Evolutionary conservation across 106 monocot species (phyloP).

Genomic region (Cymbidium sinense): DNA sequence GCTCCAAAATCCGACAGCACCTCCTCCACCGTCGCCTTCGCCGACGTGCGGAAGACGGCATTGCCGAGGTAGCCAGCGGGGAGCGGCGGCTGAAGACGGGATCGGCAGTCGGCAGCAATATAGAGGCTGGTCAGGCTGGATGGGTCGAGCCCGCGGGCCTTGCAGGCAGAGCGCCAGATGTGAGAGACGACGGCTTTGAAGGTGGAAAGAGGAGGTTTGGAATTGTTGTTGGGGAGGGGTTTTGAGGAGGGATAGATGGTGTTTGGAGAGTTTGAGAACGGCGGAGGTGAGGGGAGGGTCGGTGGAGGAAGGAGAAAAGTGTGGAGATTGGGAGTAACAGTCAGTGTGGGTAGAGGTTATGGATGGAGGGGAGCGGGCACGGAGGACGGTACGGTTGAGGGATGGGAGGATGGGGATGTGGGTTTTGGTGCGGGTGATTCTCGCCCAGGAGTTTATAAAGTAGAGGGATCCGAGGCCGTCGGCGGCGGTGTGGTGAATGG

Average conservation of each 20-base stretch:
- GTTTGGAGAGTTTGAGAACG: constrained; percentile 33
- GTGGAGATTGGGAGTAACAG: constrained; percentile 12
- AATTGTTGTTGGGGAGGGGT: background rate
- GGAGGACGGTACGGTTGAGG: constrained; percentile 45
- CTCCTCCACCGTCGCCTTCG: constrained; percentile 4
- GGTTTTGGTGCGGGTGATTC: constrained; percentile 26
- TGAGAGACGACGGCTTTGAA: constrained; percentile 40
- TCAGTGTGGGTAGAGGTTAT: constrained; percentile 30
- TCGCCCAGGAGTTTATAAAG: constrained; percentile 56
- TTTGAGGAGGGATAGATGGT: constrained; percentile 30
- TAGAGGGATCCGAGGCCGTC: constrained; percentile 45
- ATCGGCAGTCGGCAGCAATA: constrained; percentile 29
- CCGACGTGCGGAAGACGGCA: constrained; percentile 24
- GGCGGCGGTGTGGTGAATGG: constrained; percentile 34
- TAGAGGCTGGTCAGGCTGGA: constrained; percentile 25
- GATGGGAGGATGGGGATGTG: constrained; percentile 8
- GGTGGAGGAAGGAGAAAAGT: background rate
- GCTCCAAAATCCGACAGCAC: background rate
- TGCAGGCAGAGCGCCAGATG: constrained; percentile 51
- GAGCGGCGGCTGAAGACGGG: constrained; percentile 35
- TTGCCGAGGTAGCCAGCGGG: constrained; percentile 48
- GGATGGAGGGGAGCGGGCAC: constrained; percentile 27
- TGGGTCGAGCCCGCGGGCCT: constrained; percentile 26
- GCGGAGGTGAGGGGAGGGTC: constrained; percentile 8
- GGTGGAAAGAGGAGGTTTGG: constrained; percentile 14